These are phyloP conservation scores for Camelina hispida DNA, from an alignment of 345 rosid genomes.

Conservation along the genomic window DNA sequence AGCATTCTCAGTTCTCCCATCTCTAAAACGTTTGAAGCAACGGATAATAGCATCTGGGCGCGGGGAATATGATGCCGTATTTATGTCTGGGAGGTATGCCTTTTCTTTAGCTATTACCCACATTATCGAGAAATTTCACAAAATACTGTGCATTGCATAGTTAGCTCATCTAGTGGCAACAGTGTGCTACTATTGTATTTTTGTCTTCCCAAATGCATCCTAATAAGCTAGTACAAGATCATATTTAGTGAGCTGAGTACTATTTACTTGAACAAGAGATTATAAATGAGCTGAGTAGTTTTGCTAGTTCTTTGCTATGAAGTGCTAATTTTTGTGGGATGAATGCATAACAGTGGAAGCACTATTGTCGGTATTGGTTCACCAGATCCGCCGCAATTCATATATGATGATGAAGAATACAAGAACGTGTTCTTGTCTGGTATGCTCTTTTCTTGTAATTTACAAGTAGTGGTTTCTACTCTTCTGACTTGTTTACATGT, in stretches of 20 bases:
- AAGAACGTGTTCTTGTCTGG: slow-evolving; percentile 85
- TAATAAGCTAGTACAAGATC: slow-evolving; percentile 7
- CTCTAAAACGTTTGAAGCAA: slow-evolving; percentile 81
- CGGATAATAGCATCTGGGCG: slow-evolving; percentile 80
- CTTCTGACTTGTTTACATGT: slow-evolving; percentile 4
- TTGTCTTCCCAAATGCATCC: background rate
- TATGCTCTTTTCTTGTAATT: slow-evolving; percentile 38
- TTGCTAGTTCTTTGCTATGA: background rate
- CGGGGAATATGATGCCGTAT: slow-evolving; percentile 86
- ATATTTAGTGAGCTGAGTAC: background rate
- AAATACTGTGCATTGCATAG: background rate
- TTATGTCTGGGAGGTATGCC: slow-evolving; percentile 94
- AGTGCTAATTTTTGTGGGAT: background rate
- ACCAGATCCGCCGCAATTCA: slow-evolving; percentile 89
- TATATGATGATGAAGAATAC: slow-evolving; percentile 83
- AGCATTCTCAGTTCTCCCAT: slow-evolving; percentile 91
- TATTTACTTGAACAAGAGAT: slow-evolving; percentile 16
- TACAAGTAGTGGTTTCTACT: slow-evolving; percentile 1
- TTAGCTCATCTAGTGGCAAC: slow-evolving; percentile 10
- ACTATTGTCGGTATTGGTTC: slow-evolving; percentile 94
- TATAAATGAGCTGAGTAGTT: slow-evolving; percentile 5
- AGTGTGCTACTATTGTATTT: background rate
- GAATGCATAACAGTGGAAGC: slow-evolving; percentile 72
- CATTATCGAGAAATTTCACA: background rate
- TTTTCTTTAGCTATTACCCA: slow-evolving; percentile 1